Percentiles rank a stretch among this genome's conserved stretches.
These are phyloP conservation scores for Lipomyces japonicus DNA, from an alignment of 805 yeast species.

Conservation along the genomic window DNA sequence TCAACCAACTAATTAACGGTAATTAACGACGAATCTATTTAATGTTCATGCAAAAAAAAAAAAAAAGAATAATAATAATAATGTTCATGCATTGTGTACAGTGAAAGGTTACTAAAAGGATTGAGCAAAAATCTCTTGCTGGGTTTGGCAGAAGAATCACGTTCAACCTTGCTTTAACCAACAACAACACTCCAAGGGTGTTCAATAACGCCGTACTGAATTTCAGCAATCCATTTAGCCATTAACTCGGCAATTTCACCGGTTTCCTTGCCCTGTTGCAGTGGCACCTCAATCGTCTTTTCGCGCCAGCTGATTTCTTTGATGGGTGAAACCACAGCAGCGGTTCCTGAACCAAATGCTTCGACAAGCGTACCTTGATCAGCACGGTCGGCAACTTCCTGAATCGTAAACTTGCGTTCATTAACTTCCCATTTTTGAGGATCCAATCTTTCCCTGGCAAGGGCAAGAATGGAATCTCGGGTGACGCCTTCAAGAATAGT, in stretches of 20 bases:
- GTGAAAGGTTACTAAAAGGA: no score
- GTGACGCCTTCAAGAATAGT: slow-evolving; percentile 96
- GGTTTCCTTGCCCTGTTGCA: slow-evolving; percentile 70
- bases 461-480: slow-evolving; percentile 76
- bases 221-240: slow-evolving; percentile 78
- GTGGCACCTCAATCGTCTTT: slow-evolving; percentile 69
- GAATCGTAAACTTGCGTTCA: slow-evolving; percentile 80
- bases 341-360: slow-evolving; percentile 97
- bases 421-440: slow-evolving; percentile 73
- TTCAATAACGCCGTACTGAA: slow-evolving; percentile 83
- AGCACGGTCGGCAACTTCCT: slow-evolving; percentile 75
- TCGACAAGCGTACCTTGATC: slow-evolving; percentile 79
- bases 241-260: slow-evolving; percentile 76
- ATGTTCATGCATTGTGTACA: no score
- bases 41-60: no score
- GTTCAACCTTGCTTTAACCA: slow-evolving; percentile 1
- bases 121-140: no score
- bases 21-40: no score
- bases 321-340: slow-evolving; percentile 94
- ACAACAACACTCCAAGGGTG: slow-evolving; percentile 37
- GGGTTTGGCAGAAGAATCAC: no score
- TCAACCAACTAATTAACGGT: no score
- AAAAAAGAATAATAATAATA: no score
- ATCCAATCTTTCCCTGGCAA: slow-evolving; percentile 73
- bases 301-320: slow-evolving; percentile 80